phyloP scores from a whole-genome alignment of 2,329 filamentous ascomycete species.

The Exophiala sideris region DNA sequence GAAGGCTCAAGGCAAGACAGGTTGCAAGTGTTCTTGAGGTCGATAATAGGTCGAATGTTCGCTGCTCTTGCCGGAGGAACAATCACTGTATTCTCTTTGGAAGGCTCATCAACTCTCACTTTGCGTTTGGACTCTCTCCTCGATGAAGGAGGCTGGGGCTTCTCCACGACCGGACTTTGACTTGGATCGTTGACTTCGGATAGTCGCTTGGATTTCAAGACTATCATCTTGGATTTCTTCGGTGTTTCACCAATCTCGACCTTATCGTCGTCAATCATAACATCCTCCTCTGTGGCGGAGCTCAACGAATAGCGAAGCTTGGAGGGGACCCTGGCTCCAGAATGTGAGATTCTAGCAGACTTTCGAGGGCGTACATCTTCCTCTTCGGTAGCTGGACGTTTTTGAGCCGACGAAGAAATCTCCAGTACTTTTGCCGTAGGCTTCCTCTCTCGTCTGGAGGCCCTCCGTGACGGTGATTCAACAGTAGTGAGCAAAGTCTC shows the following conservation, averaged over 20 bases:
- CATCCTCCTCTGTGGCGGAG: conserved; percentile 3
- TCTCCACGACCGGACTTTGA: neutral
- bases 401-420: conserved; percentile 9
- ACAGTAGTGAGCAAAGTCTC: neutral
- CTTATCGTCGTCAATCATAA: neutral
- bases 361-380: conserved; percentile 16
- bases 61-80: neutral
- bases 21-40: conserved; percentile 5
- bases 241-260: neutral
- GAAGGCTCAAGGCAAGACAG: conserved; percentile 18
- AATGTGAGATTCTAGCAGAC: conserved; percentile 12
- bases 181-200: neutral
- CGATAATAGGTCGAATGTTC: neutral
- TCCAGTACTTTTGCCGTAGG: conserved; percentile 19
- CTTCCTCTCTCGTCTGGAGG: conserved; percentile 20
- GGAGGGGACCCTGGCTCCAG: conserved; percentile 17
- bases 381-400: conserved; percentile 14
- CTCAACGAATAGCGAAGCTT: conserved; percentile 19
- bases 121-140: neutral
- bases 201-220: conserved; percentile 11
- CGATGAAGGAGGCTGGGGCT: neutral
- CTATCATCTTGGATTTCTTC: conserved; percentile 13
- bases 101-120: neutral
- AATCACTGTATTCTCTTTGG: neutral
- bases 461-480: conserved; percentile 13